Conservation (phyloP, 2,329 filamentous ascomycete genomes). For the Neurospora sp. region DNA sequence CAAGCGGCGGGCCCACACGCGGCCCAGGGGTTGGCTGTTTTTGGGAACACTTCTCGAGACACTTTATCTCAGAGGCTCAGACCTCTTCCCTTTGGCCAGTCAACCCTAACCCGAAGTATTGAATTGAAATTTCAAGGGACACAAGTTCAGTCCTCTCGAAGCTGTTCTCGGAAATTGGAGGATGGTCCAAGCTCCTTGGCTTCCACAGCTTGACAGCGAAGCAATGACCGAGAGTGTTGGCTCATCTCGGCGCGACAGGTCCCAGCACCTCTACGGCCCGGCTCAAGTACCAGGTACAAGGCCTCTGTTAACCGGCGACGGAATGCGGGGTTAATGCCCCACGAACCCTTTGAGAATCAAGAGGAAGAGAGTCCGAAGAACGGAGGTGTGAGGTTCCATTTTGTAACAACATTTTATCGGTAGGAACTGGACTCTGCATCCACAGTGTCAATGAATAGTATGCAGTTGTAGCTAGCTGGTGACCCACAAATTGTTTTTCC, state of each 20-base stretch:
- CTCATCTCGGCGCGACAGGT: neutral
- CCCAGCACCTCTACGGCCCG: neutral
- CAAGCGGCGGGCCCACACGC: neutral
- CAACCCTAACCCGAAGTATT: neutral
- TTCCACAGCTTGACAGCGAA: neutral
- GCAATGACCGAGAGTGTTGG: neutral
- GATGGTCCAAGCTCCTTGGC: neutral
- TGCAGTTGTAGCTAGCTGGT: neutral
- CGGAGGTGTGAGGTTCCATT: too few relatives aligned
- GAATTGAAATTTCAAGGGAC: neutral
- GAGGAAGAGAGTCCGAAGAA: conserved; percentile 14
- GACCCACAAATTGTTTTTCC: neutral
- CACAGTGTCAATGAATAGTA: neutral
- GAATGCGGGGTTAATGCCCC: conserved; percentile 11
- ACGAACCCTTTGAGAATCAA: neutral
- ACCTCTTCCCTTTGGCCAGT: neutral
- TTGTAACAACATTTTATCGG: neutral
- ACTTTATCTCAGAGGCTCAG: neutral
- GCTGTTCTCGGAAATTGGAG: neutral
- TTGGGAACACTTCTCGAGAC: neutral
- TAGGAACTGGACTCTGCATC: neutral
- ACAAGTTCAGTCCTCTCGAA: neutral
- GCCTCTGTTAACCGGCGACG: conserved; percentile 3
- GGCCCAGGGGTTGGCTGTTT: neutral
- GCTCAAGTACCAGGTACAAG: neutral